Base-by-base conservation (phyloP, 2,329 filamentous ascomycete species). In the Grosmannia huntii region DNA sequence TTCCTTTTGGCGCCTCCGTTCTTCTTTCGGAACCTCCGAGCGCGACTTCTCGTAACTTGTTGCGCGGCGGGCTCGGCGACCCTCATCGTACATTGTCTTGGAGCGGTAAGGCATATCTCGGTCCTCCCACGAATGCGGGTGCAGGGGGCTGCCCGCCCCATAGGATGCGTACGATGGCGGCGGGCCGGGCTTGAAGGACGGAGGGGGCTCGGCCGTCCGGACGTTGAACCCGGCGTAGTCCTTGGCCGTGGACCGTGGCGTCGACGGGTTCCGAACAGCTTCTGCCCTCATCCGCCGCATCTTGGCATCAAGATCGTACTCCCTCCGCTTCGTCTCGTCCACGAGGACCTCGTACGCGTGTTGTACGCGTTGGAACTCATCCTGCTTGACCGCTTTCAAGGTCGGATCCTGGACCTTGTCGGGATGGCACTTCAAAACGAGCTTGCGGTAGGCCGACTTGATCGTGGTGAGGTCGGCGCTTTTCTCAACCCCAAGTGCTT, bases 291-390 rank as follows among this genome's bases (percentile, higher is more conserved):
- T 72, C 68, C 85, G 82, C 55, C 81, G 82, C 62, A 91, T 71
- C 65, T 78, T 83, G 61, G 86, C 76, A 68, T 85, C 80, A 56
- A 90, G 84, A 71, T 97, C 90, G 70, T 96, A 96, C 64, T 84
- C 83, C 60, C 76, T 72, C 60, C 89, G 79, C 68, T 85, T 83
- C 7, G 75, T 77, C 31, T 92, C 87, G 68, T 96, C 86, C 66
- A 83, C 88, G 61, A 99, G 81, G 33, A 94, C 77, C 72, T 97
- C 94, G 72, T 96, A 99, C 55, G 94, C 91, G 66, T 91, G 83
- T 70, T 96, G 91, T 38, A 97, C 89, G 69, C 84, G 85, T 72
- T 96, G 90, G 67, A 97, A 99, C 71, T 95, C 86, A 65, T 90
- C 85, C 65, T 88, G 84, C 70, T 91, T 95, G 65, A 83, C 75